phyloP scores from a whole-genome alignment of 1,284 basidiomycete genomes.

The Cryptococcus maquisensis region DNA sequence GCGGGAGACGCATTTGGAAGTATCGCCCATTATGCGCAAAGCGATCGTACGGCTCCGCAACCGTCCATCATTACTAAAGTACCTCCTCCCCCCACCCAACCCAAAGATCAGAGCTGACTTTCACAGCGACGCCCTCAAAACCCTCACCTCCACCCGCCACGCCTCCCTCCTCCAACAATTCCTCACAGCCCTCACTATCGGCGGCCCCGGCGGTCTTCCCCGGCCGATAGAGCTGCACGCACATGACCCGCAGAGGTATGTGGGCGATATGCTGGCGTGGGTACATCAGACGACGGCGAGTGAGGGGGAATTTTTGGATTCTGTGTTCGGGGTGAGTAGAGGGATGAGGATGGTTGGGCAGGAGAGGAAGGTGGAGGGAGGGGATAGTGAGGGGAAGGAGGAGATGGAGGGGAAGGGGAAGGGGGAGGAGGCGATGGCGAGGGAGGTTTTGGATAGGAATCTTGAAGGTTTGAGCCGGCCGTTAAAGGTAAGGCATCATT shows the following conservation, averaged over 20 bases:
- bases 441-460: conserved; percentile 73
- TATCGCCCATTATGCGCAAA: conserved; percentile 65
- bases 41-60: conserved; percentile 67
- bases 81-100: conserved; percentile 17
- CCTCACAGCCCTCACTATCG: conserved; percentile 80
- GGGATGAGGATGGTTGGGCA: conserved; percentile 64
- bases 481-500: conserved; percentile 59
- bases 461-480: conserved; percentile 82
- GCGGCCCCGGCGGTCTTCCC: conserved; percentile 79
- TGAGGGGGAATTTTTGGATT: conserved; percentile 87
- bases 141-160: conserved; percentile 77
- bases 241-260: conserved; percentile 91
- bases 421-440: conserved; percentile 74
- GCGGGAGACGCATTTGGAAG: conserved; percentile 73
- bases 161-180: conserved; percentile 73
- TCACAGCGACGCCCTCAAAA: conserved; percentile 74
- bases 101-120: too few relatives aligned
- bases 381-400: conserved; percentile 51
- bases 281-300: conserved; percentile 92
- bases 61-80: conserved; percentile 76
- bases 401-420: conserved; percentile 61
- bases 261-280: conserved; percentile 99
- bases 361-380: conserved; percentile 20
- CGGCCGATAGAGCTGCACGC: conserved; percentile 95
- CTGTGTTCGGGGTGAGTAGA: conserved; percentile 68